A percentile compares a stretch with the other conserved stretches of the same genome.
These are phyloP conservation scores for Epichloe glyceriae DNA, from an alignment of 2,329 filamentous ascomycete species.

Conservation along the genomic window DNA sequence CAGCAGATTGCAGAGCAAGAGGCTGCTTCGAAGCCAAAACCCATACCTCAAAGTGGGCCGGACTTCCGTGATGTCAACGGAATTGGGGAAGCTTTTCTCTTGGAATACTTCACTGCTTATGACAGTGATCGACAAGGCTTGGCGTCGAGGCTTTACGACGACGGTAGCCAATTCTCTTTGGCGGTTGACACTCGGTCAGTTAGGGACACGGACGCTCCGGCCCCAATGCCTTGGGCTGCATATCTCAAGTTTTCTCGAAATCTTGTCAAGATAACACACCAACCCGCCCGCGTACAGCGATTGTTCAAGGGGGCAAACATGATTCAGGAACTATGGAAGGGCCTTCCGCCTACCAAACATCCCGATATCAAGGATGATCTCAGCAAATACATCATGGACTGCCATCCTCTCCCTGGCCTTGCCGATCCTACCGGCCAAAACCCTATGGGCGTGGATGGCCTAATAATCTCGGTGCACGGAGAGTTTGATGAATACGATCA, in stretches of 20 bases:
- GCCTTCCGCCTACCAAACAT: slow-evolving; percentile 61
- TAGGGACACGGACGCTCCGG: slow-evolving; percentile 31
- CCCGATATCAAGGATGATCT: slow-evolving; percentile 54
- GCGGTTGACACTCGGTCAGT: slow-evolving; percentile 51
- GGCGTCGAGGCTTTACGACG: slow-evolving; percentile 59
- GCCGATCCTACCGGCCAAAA: slow-evolving; percentile 55
- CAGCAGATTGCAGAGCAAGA: slow-evolving; percentile 50
- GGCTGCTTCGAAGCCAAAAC: slow-evolving; percentile 35
- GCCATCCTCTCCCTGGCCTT: slow-evolving; percentile 58
- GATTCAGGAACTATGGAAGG: slow-evolving; percentile 57
- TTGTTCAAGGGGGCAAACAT: slow-evolving; percentile 49
- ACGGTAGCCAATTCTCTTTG: slow-evolving; percentile 60
- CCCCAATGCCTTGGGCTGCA: slow-evolving; percentile 50
- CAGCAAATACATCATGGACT: slow-evolving; percentile 72
- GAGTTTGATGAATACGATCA: slow-evolving; percentile 66
- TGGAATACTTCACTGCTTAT: slow-evolving; percentile 60
- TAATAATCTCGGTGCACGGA: slow-evolving; percentile 68
- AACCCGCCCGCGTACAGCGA: slow-evolving; percentile 48
- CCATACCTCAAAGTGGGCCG: slow-evolving; percentile 50
- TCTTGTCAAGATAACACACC: slow-evolving; percentile 53
- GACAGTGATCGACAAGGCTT: slow-evolving; percentile 58
- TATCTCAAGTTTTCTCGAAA: slow-evolving; percentile 75
- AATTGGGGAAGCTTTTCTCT: slow-evolving; percentile 64
- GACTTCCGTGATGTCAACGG: slow-evolving; percentile 62
- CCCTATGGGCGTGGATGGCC: slow-evolving; percentile 56